Evolutionary conservation across 306 rosid species (phyloP).

Genomic region (Pyrus bretschneideri): DNA sequence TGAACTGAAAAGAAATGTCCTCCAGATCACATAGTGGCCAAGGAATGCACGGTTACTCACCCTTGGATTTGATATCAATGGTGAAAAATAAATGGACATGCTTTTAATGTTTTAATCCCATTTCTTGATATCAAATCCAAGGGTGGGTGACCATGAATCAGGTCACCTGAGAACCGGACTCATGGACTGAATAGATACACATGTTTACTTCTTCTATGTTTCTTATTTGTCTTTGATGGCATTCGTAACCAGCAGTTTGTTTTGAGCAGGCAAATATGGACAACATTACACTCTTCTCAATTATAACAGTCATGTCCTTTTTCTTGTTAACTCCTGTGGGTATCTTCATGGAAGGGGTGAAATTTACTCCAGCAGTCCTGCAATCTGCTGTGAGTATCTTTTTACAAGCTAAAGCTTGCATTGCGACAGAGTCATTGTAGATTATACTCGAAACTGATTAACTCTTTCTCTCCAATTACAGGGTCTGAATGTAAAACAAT

Average conservation of each 20-base stretch:
- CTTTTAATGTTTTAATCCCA: neutral
- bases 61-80: neutral
- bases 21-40: neutral
- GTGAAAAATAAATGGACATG: neutral
- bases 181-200: neutral
- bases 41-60: neutral
- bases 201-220: neutral
- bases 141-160: neutral
- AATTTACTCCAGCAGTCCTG: slow-evolving; percentile 68
- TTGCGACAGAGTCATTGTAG: neutral
- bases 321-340: slow-evolving; percentile 63
- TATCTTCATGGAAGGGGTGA: slow-evolving; percentile 72
- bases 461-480: slow-evolving; percentile 22
- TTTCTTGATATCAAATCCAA: neutral
- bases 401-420: slow-evolving; percentile 7
- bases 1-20: neutral
- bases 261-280: slow-evolving; percentile 71
- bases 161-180: neutral
- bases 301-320: slow-evolving; percentile 88
- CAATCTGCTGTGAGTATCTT: slow-evolving; percentile 66
- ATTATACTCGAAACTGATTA: slow-evolving; percentile 8
- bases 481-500: slow-evolving; percentile 70
- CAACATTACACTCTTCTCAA: slow-evolving; percentile 93
- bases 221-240: neutral
- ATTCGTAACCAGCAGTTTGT: slow-evolving; percentile 19